Evolutionary conservation across 108 stramenopile species (phyloP).

Genomic region (Bacterosira constricta): DNA sequence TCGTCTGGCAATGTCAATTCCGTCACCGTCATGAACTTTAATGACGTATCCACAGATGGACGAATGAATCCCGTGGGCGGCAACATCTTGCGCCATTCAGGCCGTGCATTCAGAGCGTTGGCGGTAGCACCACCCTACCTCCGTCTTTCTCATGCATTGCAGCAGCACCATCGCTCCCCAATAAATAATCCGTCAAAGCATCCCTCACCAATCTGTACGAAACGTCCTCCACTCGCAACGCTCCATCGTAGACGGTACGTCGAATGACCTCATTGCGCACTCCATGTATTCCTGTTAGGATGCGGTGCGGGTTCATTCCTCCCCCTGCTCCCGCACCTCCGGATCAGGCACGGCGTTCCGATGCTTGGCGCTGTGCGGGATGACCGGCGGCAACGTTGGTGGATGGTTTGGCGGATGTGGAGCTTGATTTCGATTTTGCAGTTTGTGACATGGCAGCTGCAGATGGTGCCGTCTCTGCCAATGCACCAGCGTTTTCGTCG

Average conservation of each 20-base stretch:
- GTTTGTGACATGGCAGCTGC: not conserved
- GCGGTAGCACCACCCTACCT: too few relatives aligned
- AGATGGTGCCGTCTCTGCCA: not conserved
- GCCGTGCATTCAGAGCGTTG: constrained; percentile 8
- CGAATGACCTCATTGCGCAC: constrained; percentile 59
- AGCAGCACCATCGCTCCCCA: constrained; percentile 10
- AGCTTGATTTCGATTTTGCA: not conserved
- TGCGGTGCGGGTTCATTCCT: constrained; percentile 62
- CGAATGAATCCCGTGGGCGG: constrained; percentile 19
- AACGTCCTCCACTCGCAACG: constrained; percentile 65
- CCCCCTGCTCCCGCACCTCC: constrained; percentile 8
- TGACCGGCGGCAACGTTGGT: not conserved
- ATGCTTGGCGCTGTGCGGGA: constrained; percentile 8
- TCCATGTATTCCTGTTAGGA: constrained; percentile 72
- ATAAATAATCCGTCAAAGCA: constrained; percentile 42
- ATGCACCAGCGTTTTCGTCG: not conserved
- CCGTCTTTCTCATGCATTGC: too few relatives aligned
- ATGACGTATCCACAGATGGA: constrained; percentile 4
- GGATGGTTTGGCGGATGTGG: not conserved
- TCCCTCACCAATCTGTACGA: constrained; percentile 47
- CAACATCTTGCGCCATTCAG: constrained; percentile 10
- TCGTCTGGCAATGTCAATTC: constrained; percentile 10
- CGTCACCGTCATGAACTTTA: constrained; percentile 12
- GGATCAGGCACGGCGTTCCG: constrained; percentile 34
- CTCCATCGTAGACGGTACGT: constrained; percentile 75